Conservation (phyloP, 306 rosid species). For the Rosa lucieae region DNA sequence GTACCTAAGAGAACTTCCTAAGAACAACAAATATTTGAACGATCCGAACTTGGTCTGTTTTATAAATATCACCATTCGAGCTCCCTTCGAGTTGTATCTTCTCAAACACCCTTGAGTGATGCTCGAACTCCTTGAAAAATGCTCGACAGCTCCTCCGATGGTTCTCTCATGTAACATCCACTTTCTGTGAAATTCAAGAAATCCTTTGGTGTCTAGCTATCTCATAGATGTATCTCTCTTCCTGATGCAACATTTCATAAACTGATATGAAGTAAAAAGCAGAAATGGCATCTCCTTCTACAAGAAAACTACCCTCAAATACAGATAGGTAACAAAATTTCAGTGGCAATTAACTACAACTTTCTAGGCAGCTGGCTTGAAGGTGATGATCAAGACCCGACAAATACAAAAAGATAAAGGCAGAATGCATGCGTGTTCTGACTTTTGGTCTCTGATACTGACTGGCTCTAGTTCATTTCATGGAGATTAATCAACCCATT, state of each 20-base stretch:
- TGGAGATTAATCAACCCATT: conserved; percentile 7
- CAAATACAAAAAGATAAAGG: not conserved
- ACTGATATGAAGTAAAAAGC: not conserved
- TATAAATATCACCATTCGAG: not conserved
- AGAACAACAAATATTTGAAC: not conserved
- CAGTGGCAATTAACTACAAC: not conserved
- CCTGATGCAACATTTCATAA: not conserved
- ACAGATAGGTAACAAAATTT: not conserved
- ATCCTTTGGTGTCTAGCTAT: not conserved
- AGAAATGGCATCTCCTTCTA: not conserved
- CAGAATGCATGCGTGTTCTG: not conserved
- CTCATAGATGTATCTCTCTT: not conserved
- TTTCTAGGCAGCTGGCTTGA: not conserved
- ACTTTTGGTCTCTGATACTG: conserved; percentile 7
- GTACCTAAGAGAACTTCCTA: not conserved
- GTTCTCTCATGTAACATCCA: not conserved
- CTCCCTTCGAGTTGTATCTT: no score
- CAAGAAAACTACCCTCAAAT: not conserved
- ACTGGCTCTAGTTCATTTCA: not conserved
- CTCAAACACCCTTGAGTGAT: not conserved
- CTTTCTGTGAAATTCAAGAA: not conserved
- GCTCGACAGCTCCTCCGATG: not conserved
- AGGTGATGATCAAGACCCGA: not conserved
- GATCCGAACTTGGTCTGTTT: not conserved
- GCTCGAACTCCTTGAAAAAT: not conserved